Conservation (phyloP, 73 alveolate genomes). For the Tetrahymena elliotti region DNA sequence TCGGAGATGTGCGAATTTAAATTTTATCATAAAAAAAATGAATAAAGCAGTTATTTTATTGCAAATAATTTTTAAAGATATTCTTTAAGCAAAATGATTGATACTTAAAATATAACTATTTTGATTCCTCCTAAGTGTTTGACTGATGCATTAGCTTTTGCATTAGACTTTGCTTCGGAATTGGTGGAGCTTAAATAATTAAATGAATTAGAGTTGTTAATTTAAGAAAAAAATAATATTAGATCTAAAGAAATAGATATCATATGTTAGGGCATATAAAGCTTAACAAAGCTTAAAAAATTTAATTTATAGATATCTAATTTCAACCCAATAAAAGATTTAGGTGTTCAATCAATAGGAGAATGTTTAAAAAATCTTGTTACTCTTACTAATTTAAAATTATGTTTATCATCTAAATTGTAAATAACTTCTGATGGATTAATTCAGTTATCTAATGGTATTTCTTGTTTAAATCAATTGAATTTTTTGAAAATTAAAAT, state of each 20-base stretch:
- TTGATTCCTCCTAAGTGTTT: neutral
- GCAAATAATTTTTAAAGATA: neutral
- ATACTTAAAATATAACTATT: too few relatives aligned
- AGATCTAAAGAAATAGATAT: neutral
- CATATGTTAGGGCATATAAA: too few relatives aligned
- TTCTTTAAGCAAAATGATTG: neutral
- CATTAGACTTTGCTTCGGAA: neutral
- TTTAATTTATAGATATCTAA: too few relatives aligned
- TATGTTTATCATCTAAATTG: too few relatives aligned
- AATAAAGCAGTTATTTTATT: neutral
- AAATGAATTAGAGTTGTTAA: neutral
- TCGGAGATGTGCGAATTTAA: neutral
- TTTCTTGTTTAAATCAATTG: neutral
- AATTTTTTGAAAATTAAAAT: neutral
- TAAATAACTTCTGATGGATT: neutral
- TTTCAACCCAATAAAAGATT: neutral
- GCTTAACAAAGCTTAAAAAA: neutral
- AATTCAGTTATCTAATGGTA: neutral
- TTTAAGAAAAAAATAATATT: neutral
- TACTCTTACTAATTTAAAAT: neutral
- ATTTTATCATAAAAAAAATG: neutral
- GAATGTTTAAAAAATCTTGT: neutral
- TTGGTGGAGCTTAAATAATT: too few relatives aligned
- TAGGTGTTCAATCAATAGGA: neutral
- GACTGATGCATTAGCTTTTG: neutral